phyloP scores from a whole-genome alignment of 2,329 filamentous ascomycete species.

The Trichoderma guizhouense region DNA sequence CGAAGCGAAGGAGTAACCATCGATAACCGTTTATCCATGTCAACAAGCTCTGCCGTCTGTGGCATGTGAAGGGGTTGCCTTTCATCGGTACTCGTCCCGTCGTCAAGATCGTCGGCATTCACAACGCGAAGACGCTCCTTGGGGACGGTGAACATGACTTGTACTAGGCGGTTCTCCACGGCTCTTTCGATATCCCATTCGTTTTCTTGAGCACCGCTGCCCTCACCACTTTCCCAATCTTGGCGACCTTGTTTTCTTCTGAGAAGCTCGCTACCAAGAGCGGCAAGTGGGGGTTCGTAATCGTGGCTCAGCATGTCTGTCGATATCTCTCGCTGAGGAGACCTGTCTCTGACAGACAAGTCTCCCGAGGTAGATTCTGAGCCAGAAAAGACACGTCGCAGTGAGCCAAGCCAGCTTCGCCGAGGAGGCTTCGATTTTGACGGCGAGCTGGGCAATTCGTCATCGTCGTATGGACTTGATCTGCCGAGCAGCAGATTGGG shows the following conservation, averaged over 20 bases:
- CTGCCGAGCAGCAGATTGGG: constrained; percentile 44
- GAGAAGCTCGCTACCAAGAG: constrained; percentile 47
- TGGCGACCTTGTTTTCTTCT: constrained; percentile 53
- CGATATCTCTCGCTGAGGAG: constrained; percentile 29
- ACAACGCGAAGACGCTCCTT: constrained; percentile 85
- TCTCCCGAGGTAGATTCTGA: constrained; percentile 36
- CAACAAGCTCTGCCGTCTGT: constrained; percentile 40
- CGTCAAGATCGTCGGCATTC: constrained; percentile 61
- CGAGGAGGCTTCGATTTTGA: constrained; percentile 54
- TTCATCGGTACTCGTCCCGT: constrained; percentile 31
- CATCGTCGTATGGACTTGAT: constrained; percentile 30
- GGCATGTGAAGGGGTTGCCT: constrained; percentile 25
- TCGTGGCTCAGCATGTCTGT: constrained; percentile 37
- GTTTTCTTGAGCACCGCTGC: constrained; percentile 42
- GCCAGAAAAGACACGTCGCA: constrained; percentile 59
- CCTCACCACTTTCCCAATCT: constrained; percentile 47
- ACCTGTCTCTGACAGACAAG: constrained; percentile 28
- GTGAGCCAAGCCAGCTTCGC: constrained; percentile 65
- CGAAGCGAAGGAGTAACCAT: background rate
- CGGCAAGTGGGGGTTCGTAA: constrained; percentile 44
- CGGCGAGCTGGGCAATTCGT: constrained; percentile 49
- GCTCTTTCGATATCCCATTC: constrained; percentile 78
- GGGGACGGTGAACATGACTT: constrained; percentile 91
- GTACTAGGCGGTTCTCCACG: constrained; percentile 67
- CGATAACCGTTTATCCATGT: constrained; percentile 29